Evolutionary conservation across 169 alveolate genomes (phyloP).

Genomic region (Plasmodium vinckei): DNA sequence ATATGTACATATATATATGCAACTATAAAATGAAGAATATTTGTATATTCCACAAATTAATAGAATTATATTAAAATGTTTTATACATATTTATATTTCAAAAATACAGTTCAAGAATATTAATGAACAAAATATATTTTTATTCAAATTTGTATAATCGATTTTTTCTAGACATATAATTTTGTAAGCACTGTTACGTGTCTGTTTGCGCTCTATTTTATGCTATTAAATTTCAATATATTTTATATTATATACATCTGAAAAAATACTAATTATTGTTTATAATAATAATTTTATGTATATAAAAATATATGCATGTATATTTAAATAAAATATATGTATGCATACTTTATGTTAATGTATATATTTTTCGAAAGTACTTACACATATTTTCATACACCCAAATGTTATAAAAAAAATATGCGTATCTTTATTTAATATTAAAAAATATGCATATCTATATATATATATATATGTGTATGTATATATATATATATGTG

Average conservation of each 20-base stretch:
- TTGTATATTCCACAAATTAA: too few relatives aligned
- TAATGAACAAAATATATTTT: too few relatives aligned
- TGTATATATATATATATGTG: background rate
- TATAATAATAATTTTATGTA: background rate
- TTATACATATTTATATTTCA: too few relatives aligned
- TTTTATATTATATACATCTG: conserved; percentile 4
- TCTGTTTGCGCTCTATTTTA: background rate
- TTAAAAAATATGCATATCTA: background rate
- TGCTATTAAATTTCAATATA: background rate
- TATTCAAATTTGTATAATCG: too few relatives aligned
- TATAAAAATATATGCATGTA: background rate
- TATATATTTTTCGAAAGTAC: conserved; percentile 12
- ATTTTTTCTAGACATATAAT: too few relatives aligned
- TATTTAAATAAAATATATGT: background rate
- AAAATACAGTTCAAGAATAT: too few relatives aligned
- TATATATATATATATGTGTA: background rate
- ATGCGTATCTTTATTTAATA: too few relatives aligned
- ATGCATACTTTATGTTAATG: background rate
- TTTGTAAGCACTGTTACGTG: too few relatives aligned
- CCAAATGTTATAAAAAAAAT: background rate
- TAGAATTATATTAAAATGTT: too few relatives aligned
- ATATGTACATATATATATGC: too few relatives aligned
- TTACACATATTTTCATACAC: conserved; percentile 5
- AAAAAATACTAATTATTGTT: background rate
- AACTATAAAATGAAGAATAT: too few relatives aligned